Evolutionary conservation across 202 grass and related monocot genomes (phyloP).

Genomic region (Setaria italica): DNA sequence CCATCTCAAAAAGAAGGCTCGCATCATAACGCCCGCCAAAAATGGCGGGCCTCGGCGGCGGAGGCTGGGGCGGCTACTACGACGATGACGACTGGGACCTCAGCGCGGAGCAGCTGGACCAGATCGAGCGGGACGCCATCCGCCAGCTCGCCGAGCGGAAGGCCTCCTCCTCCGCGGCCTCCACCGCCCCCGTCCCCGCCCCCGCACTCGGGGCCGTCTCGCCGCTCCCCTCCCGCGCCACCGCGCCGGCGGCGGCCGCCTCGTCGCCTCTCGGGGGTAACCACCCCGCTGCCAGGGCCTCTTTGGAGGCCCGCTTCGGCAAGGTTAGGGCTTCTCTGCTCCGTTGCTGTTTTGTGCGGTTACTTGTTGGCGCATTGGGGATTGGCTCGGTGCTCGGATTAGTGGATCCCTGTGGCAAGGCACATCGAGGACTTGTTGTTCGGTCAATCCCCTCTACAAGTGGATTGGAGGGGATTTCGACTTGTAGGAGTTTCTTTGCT

Average conservation of each 20-base stretch:
- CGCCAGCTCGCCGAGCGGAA: conserved; percentile 63
- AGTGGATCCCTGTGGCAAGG: background rate
- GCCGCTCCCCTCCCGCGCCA: conserved; percentile 49
- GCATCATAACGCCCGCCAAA: conserved; percentile 26
- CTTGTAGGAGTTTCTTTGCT: background rate
- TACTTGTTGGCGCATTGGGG: conserved; percentile 1
- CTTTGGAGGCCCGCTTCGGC: conserved; percentile 54
- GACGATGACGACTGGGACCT: conserved; percentile 76
- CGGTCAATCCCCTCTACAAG: no score
- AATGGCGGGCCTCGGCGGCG: conserved; percentile 51
- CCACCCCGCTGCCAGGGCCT: conserved; percentile 50
- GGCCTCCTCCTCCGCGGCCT: conserved; percentile 50
- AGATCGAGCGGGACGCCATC: conserved; percentile 72
- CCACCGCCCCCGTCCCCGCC: conserved; percentile 43
- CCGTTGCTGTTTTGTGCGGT: background rate
- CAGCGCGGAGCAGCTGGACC: conserved; percentile 71
- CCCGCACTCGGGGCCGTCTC: conserved; percentile 31
- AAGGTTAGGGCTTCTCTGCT: conserved; percentile 56
- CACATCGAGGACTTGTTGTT: background rate
- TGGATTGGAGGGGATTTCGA: no score
- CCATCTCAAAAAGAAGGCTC: background rate
- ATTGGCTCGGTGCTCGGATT: background rate
- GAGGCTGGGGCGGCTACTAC: conserved; percentile 38
- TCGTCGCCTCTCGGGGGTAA: conserved; percentile 48
- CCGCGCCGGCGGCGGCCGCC: background rate